A percentile compares a stretch with the other conserved stretches of the same genome.
Conservation (phyloP, 2,329 filamentous ascomycete species). For the Sporothrix pallida region DNA sequence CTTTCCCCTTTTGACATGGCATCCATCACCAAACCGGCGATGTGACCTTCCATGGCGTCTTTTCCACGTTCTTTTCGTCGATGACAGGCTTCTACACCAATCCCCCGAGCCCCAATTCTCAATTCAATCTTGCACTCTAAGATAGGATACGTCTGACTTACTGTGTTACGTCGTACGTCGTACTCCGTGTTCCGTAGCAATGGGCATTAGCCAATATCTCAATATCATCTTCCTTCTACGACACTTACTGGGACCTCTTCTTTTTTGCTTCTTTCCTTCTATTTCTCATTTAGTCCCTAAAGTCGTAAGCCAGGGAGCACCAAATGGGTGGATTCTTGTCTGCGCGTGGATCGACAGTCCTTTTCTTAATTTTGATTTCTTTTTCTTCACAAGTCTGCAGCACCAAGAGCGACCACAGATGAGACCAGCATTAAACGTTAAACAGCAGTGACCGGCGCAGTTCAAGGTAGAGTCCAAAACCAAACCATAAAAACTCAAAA, state of each 20-base stretch:
- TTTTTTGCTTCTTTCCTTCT: neutral
- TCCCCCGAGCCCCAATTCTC: too few species aligned
- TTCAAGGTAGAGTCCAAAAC: neutral
- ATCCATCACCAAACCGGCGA: neutral
- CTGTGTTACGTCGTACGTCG: neutral
- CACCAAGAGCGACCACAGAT: neutral
- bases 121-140: neutral
- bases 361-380: neutral
- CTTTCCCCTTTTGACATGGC: neutral
- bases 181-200: constrained; percentile 7
- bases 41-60: neutral
- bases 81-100: neutral
- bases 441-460: neutral
- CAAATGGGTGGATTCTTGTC: neutral
- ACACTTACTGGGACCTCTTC: neutral
- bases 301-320: neutral
- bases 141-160: constrained; percentile 1
- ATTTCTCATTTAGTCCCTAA: too few species aligned
- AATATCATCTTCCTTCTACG: neutral
- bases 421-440: neutral
- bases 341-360: neutral
- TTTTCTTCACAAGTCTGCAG: neutral
- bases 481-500: neutral
- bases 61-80: neutral
- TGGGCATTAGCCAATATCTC: neutral